A percentile compares a stretch with the other conserved stretches of the same genome.
phyloP scores from a whole-genome alignment of 768 basidiomycete species.

The Mycena crocata region DNA sequence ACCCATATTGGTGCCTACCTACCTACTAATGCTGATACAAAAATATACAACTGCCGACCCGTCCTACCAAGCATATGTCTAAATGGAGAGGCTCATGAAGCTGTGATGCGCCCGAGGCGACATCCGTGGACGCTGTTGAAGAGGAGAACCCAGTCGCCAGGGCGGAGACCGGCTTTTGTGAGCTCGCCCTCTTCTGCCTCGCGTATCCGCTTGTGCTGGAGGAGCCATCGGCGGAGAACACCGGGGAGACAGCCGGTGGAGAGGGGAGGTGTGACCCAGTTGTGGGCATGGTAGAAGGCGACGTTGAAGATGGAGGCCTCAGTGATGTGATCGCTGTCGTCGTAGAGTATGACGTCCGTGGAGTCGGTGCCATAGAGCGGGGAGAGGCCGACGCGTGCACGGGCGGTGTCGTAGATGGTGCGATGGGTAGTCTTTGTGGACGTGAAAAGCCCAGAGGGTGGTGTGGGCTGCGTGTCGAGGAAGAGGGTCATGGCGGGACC shows the following conservation, averaged over 20 bases:
- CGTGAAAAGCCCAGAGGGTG: constrained; percentile 65
- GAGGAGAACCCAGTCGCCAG: constrained; percentile 75
- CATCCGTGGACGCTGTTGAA: constrained; percentile 83
- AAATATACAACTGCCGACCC: constrained; percentile 4
- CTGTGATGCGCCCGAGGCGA: constrained; percentile 61
- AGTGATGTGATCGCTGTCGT: constrained; percentile 59
- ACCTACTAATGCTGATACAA: constrained; percentile 18
- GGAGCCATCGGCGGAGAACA: constrained; percentile 74
- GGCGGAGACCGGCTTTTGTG: constrained; percentile 52
- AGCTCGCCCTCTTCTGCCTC: constrained; percentile 62
- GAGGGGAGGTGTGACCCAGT: constrained; percentile 76
- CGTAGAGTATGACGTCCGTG: constrained; percentile 76
- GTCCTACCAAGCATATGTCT: neutral
- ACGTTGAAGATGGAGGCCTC: constrained; percentile 82
- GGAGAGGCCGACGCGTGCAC: constrained; percentile 63
- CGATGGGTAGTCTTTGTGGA: constrained; percentile 79
- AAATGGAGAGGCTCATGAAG: neutral
- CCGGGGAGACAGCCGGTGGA: constrained; percentile 79
- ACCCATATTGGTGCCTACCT: too few relatives aligned
- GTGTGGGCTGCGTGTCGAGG: constrained; percentile 67
- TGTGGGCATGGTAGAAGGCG: constrained; percentile 65
- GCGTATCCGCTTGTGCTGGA: constrained; percentile 66
- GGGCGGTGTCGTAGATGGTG: constrained; percentile 68
- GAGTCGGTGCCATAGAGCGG: constrained; percentile 42
- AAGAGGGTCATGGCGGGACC: constrained; percentile 57